Evolutionary conservation across 2,329 filamentous ascomycete genomes (phyloP).

Genomic region (Akanthomyces muscarius): DNA sequence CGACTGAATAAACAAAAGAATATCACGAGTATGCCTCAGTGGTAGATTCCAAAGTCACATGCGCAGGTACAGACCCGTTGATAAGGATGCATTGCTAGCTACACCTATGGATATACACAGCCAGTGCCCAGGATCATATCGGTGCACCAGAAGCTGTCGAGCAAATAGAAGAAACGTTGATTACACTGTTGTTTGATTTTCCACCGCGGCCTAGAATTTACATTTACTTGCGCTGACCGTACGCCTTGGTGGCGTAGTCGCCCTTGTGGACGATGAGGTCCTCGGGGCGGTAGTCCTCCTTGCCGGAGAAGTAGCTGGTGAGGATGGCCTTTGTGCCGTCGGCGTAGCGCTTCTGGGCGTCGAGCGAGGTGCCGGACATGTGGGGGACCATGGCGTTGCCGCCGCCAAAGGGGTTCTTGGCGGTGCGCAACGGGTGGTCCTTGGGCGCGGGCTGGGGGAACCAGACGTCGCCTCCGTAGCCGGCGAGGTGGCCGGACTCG

Average conservation of each 20-base stretch:
- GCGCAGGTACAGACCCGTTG: background rate
- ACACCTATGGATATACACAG: constrained; percentile 14
- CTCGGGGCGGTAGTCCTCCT: constrained; percentile 80
- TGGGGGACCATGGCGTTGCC: constrained; percentile 99
- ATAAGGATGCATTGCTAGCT: constrained; percentile 10
- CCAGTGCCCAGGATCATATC: constrained; percentile 15
- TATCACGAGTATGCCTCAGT: no score
- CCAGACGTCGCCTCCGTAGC: constrained; percentile 89
- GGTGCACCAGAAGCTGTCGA: background rate
- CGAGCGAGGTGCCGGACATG: constrained; percentile 98
- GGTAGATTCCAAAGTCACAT: no score
- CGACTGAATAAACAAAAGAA: no score
- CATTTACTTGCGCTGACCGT: constrained; percentile 64
- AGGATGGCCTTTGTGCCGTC: constrained; percentile 85
- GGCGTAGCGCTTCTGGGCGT: constrained; percentile 91
- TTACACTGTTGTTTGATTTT: background rate
- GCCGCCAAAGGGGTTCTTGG: constrained; percentile 91
- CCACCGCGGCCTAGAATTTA: background rate
- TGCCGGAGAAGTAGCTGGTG: constrained; percentile 83
- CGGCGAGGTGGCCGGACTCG: constrained; percentile 84
- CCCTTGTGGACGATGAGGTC: constrained; percentile 88
- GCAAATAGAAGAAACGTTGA: background rate
- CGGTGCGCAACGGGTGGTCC: constrained; percentile 89
- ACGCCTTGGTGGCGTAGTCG: constrained; percentile 92
- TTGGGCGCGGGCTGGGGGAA: constrained; percentile 94